Conservation (phyloP, 345 rosid genomes). For the Boechera divaricarpa region DNA sequence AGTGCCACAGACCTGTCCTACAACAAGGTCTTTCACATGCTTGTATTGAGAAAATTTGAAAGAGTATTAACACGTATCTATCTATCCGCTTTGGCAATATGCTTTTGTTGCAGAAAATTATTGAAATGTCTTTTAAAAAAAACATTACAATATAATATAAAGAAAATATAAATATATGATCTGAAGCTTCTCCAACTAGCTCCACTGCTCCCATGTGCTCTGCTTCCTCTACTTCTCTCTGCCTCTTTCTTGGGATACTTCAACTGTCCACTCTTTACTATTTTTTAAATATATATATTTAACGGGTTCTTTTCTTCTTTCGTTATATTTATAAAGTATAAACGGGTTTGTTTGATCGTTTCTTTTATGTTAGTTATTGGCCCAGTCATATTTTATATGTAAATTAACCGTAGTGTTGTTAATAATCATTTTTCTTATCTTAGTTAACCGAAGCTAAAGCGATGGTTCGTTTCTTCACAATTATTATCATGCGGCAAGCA, state of each 20-base stretch:
- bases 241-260: conserved; percentile 44
- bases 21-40: conserved; percentile 73
- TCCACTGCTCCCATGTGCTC: conserved; percentile 79
- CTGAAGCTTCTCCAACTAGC: conserved; percentile 86
- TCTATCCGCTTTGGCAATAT: conserved; percentile 48
- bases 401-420: conserved; percentile 1
- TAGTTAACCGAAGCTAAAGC: background rate
- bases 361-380: conserved; percentile 25
- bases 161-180: conserved; percentile 42
- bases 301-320: background rate
- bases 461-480: conserved; percentile 8
- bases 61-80: conserved; percentile 37
- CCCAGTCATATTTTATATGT: conserved; percentile 11
- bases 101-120: conserved; percentile 45
- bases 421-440: background rate
- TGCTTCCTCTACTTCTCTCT: conserved; percentile 48
- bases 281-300: background rate
- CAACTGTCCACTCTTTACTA: conserved; percentile 37
- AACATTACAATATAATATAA: background rate
- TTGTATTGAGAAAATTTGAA: conserved; percentile 48
- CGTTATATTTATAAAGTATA: background rate
- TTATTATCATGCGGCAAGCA: conserved; percentile 1
- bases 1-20: conserved; percentile 58
- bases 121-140: conserved; percentile 7
- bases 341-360: background rate